Conservation (phyloP, 192 early-diverging fungal species). For the Diversispora epigaea region DNA sequence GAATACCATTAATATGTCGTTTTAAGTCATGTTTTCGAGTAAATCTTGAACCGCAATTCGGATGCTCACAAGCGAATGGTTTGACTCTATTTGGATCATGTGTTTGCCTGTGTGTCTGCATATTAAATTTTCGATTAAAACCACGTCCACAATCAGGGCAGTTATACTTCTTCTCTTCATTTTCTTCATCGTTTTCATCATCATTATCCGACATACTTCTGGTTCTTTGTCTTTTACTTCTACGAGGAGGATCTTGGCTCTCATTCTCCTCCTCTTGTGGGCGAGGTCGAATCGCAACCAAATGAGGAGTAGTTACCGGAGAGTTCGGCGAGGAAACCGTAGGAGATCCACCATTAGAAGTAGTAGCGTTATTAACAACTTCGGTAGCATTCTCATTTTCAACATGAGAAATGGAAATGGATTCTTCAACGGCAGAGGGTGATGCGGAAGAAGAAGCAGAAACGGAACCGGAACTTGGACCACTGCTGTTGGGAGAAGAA, state of each 20-base stretch:
- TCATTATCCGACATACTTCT: neutral
- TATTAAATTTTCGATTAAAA: slow-evolving; percentile 67
- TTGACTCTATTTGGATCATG: slow-evolving; percentile 68
- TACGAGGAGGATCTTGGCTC: neutral
- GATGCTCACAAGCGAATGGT: slow-evolving; percentile 52
- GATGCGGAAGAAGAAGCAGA: too few species aligned
- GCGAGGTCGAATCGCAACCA: slow-evolving; percentile 10
- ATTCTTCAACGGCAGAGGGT: too few species aligned
- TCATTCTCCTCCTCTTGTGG: neutral
- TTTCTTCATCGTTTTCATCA: neutral
- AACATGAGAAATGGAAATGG: too few species aligned
- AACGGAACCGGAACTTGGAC: too few species aligned
- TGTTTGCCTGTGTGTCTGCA: slow-evolving; percentile 63
- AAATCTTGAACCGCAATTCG: slow-evolving; percentile 57
- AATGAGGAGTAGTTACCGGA: neutral
- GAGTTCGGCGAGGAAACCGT: neutral
- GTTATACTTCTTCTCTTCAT: slow-evolving; percentile 43
- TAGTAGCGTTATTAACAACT: too few species aligned
- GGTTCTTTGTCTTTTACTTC: slow-evolving; percentile 1
- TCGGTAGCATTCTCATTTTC: too few species aligned
- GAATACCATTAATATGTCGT: slow-evolving; percentile 64
- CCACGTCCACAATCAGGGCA: slow-evolving; percentile 58
- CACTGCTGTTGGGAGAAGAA: too few species aligned
- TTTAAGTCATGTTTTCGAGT: slow-evolving; percentile 70
- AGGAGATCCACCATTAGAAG: too few species aligned